A percentile compares a stretch with the other conserved stretches of the same genome.
phyloP scores from a whole-genome alignment of 768 basidiomycete species.

The Lyophyllum semitale region DNA sequence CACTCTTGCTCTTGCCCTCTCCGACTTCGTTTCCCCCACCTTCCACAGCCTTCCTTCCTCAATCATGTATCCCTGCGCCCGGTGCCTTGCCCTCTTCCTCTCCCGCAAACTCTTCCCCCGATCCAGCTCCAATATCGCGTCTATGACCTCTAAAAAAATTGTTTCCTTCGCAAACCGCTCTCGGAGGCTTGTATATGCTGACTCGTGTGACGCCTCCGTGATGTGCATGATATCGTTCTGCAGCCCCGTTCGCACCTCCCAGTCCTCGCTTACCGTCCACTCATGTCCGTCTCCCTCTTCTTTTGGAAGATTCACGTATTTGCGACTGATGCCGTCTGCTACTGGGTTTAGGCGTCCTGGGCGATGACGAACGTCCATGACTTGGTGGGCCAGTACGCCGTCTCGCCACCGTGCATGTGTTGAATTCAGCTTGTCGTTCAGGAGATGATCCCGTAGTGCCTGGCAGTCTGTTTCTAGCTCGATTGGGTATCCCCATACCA shows the following conservation, averaged over 20 bases:
- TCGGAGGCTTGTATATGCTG: conserved; percentile 13
- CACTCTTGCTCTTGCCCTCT: background rate
- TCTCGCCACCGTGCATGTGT: background rate
- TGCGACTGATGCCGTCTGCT: conserved; percentile 29
- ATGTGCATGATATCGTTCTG: conserved; percentile 19
- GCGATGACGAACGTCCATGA: conserved; percentile 24
- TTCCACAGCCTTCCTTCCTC: conserved; percentile 23
- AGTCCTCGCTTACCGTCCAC: conserved; percentile 30
- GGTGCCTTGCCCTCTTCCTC: conserved; percentile 13
- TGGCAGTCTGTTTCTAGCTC: conserved; percentile 36
- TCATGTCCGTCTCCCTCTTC: conserved; percentile 17
- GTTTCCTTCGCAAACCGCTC: conserved; percentile 12
- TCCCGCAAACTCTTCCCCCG: conserved; percentile 9
- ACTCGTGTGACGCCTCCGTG: background rate
- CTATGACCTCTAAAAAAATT: conserved; percentile 18
- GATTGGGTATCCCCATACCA: conserved; percentile 26
- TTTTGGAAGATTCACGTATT: conserved; percentile 6
- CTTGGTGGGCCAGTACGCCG: conserved; percentile 15
- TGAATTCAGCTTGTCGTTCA: background rate
- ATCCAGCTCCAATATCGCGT: conserved; percentile 16
- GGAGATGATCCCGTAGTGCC: conserved; percentile 23
- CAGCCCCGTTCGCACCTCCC: conserved; percentile 22
- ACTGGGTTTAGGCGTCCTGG: conserved; percentile 23
- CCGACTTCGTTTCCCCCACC: conserved; percentile 11
- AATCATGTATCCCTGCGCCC: conserved; percentile 19